These are phyloP conservation scores for Colletotrichum eremochloae DNA, from an alignment of 2,329 filamentous ascomycete species.

Conservation along the genomic window DNA sequence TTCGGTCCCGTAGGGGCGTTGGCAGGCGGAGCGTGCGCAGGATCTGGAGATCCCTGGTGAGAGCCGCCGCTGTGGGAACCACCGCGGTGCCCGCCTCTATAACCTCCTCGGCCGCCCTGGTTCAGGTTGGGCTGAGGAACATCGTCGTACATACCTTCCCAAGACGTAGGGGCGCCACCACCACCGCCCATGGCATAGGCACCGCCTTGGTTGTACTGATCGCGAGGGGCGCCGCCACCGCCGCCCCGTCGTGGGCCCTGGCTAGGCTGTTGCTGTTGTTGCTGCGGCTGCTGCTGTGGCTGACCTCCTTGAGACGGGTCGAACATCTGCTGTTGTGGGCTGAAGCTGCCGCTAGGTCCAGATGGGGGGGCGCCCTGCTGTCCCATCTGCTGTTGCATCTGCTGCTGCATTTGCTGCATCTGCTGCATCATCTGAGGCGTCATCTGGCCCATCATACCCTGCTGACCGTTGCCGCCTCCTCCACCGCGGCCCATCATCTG, in stretches of 20 bases:
- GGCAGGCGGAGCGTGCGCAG: conserved; percentile 63
- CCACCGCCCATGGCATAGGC: conserved; percentile 58
- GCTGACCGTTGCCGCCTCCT: conserved; percentile 52
- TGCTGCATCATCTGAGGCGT: conserved; percentile 71
- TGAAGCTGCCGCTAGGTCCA: conserved; percentile 45
- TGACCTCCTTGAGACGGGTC: conserved; percentile 42
- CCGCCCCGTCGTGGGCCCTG: conserved; percentile 49
- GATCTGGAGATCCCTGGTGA: conserved; percentile 56
- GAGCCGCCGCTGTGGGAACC: conserved; percentile 58
- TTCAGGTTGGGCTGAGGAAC: conserved; percentile 83
- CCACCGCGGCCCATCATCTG: conserved; percentile 63
- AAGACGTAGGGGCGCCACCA: conserved; percentile 80
- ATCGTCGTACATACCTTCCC: conserved; percentile 99
- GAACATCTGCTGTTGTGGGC: conserved; percentile 47
- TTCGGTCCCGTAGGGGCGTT: conserved; percentile 92
- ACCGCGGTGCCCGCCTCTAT: conserved; percentile 48
- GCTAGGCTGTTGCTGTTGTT: neutral
- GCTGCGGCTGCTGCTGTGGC: conserved; percentile 42
- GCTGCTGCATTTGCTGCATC: conserved; percentile 70
- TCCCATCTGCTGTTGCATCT: conserved; percentile 54
- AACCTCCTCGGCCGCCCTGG: conserved; percentile 60
- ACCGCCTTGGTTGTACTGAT: conserved; percentile 46
- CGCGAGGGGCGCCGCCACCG: conserved; percentile 45
- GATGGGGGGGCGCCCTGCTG: conserved; percentile 36
- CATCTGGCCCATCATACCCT: conserved; percentile 59